Conservation (phyloP, 805 yeast genomes). For the Pichia insulana region DNA sequence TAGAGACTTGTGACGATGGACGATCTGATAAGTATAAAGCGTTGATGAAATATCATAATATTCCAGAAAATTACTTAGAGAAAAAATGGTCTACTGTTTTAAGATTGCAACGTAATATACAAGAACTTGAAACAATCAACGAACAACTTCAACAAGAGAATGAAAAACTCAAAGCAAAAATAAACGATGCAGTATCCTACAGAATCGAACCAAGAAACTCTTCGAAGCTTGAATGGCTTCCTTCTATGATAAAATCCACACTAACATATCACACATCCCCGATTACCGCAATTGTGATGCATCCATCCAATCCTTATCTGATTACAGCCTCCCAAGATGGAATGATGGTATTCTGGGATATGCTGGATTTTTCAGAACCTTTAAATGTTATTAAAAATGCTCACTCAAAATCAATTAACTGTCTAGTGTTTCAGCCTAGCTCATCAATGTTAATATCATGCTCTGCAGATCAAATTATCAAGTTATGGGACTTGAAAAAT, state of each 20-base stretch:
- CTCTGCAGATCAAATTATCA: slow-evolving; percentile 46
- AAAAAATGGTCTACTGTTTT: slow-evolving; percentile 86
- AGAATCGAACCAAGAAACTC: slow-evolving; percentile 10
- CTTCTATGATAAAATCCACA: slow-evolving; percentile 36
- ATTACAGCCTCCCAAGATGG: slow-evolving; percentile 70
- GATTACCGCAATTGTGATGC: slow-evolving; percentile 57
- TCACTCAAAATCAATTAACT: slow-evolving; percentile 64
- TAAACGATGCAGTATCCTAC: slow-evolving; percentile 1
- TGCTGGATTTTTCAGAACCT: slow-evolving; percentile 49
- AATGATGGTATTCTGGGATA: slow-evolving; percentile 62
- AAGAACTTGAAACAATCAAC: slow-evolving; percentile 59
- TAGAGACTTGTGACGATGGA: background rate
- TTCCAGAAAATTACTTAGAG: slow-evolving; percentile 36
- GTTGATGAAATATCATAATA: background rate
- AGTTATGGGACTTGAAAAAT: slow-evolving; percentile 55
- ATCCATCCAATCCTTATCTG: slow-evolving; percentile 62
- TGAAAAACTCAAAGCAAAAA: slow-evolving; percentile 10
- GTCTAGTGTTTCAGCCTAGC: slow-evolving; percentile 46
- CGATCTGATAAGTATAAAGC: slow-evolving; percentile 10
- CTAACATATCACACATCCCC: slow-evolving; percentile 51
- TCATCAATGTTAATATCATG: slow-evolving; percentile 33
- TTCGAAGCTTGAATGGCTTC: slow-evolving; percentile 53
- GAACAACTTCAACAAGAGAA: slow-evolving; percentile 37
- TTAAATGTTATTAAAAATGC: slow-evolving; percentile 53
- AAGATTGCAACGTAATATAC: slow-evolving; percentile 63